Evolutionary conservation across 495 filamentous ascomycete genomes (phyloP), one percentile per base, ranked within the genome.

Genomic region (Immersiella caudata): DNA sequence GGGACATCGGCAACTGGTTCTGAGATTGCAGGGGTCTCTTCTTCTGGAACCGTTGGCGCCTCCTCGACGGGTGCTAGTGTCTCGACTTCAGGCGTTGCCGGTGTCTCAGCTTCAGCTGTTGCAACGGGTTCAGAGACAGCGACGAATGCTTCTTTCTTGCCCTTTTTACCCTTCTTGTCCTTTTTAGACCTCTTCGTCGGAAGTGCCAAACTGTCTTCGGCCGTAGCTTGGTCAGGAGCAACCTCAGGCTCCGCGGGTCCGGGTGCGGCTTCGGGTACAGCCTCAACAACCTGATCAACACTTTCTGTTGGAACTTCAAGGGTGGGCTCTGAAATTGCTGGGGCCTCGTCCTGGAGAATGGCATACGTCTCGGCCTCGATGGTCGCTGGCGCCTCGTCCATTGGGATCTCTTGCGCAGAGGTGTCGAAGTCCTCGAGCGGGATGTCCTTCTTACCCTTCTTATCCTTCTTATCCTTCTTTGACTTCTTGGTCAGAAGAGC

Each of bases 401-500:
- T 8, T 4, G 29, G 29, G 29, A 33, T 8, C 8, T 33, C 29
- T 33, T 33, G 70, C 18, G 60, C 76, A 60, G 71, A 64, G 27
- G 21, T 49, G 8, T 24, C 68, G 49, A 71, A 72, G 35, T 56
- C 64, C 70, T 62, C 55, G 51, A 70, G 64, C 20, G 25, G 64
- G 29, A 70, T 68, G 2, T 64, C 24, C 61, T 74, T 67, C 36
- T 68, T 65, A 52, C 51, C 70, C 68, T 76, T 73, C 8, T 33
- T 33, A 33, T 8, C 29, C 65, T 77, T 78, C 60, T 79, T 75
- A 68, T 79, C 75, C 60, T 80, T 76, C 66, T 79, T 78, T 0
- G 67, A 59, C 65, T 75, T 73, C 46, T 75, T 78, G 11, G 58
- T 18, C 25, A 64, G 65, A 14, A 60, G 8, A 57, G 71, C 57